phyloP scores from a whole-genome alignment of 106 monocot species.

The Dioscorea alata region DNA sequence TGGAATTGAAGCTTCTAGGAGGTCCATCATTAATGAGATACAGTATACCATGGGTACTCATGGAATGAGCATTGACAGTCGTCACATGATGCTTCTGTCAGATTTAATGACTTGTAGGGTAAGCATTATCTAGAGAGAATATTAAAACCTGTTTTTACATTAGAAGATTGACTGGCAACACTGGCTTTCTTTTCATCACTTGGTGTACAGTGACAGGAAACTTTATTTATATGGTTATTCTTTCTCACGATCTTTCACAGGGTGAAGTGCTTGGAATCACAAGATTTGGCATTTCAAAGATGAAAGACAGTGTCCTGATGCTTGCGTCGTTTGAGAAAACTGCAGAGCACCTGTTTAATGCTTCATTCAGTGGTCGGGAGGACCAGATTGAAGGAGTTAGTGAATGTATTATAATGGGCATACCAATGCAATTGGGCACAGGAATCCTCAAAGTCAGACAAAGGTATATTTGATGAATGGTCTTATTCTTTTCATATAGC shows the following conservation, averaged over 20 bases:
- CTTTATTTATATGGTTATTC: background rate
- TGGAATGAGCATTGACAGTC: constrained; percentile 84
- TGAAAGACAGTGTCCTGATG: constrained; percentile 98
- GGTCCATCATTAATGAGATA: constrained; percentile 80
- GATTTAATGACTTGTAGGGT: constrained; percentile 96
- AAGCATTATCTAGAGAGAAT: constrained; percentile 8
- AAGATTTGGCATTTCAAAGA: constrained; percentile 82
- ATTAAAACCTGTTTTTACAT: background rate
- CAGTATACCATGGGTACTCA: constrained; percentile 64
- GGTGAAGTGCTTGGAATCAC: constrained; percentile 94
- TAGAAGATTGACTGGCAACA: too few species aligned
- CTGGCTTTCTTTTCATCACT: too few species aligned
- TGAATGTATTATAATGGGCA: constrained; percentile 96
- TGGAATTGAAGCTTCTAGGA: constrained; percentile 97
- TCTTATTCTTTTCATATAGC: too few species aligned
- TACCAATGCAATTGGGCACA: constrained; percentile 88
- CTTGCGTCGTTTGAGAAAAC: constrained; percentile 97
- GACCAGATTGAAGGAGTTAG: constrained; percentile 92
- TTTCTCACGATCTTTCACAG: constrained; percentile 30
- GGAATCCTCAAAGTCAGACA: constrained; percentile 94
- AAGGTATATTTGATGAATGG: constrained; percentile 36
- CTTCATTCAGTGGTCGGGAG: constrained; percentile 68
- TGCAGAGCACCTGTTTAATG: constrained; percentile 81
- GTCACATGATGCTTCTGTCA: constrained; percentile 97
- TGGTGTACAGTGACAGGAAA: too few species aligned